Conservation (phyloP, 106 monocot genomes). For the Platanthera zijinensis region DNA sequence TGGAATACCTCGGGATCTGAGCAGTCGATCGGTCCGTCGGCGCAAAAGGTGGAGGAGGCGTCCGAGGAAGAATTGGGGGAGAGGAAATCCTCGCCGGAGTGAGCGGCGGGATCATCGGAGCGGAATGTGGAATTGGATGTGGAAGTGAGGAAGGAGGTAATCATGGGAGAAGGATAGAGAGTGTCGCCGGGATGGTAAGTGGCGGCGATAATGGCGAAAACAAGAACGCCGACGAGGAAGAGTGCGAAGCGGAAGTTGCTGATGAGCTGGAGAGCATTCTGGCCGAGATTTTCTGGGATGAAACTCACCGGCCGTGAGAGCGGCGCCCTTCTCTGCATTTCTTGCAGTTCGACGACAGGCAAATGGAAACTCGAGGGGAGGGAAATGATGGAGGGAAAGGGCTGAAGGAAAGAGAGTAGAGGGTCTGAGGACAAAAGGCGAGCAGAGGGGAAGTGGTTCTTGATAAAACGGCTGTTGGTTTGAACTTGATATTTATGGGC, state of each 20-base stretch:
- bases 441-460: no score
- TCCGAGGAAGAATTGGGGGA: conserved; percentile 9
- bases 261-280: conserved; percentile 33
- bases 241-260: conserved; percentile 64
- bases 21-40: conserved; percentile 29
- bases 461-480: no score
- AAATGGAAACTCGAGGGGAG: no score
- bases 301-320: conserved; percentile 16
- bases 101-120: conserved; percentile 33
- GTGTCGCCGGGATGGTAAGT: conserved; percentile 65
- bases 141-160: conserved; percentile 53
- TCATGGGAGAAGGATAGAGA: conserved; percentile 33
- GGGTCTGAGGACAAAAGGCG: neutral
- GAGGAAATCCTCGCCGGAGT: conserved; percentile 54
- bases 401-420: neutral
- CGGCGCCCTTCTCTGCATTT: conserved; percentile 8
- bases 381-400: no score
- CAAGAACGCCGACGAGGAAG: conserved; percentile 54
- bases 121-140: conserved; percentile 62
- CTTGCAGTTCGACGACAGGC: neutral
- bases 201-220: conserved; percentile 66
- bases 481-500: no score
- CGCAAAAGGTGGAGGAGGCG: conserved; percentile 11
- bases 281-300: conserved; percentile 44
- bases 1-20: conserved; percentile 53